Evolutionary conservation across 306 rosid genomes (phyloP).

Genomic region (Pterocarpus macrocarpus): DNA sequence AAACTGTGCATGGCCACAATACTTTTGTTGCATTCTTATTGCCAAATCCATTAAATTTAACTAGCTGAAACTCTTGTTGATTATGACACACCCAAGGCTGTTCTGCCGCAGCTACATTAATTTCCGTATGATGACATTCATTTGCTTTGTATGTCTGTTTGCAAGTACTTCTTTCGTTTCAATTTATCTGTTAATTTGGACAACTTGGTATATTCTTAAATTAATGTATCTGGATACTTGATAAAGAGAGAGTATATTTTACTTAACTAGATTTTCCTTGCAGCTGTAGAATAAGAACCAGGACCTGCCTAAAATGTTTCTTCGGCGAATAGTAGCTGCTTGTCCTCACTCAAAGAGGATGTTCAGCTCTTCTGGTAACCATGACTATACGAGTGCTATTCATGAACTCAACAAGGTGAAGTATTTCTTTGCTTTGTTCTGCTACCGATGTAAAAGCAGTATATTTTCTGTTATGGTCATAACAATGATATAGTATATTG

Average conservation of each 20-base stretch:
- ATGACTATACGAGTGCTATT: conserved; percentile 64
- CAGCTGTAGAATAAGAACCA: conserved; percentile 22
- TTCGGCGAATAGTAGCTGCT: conserved; percentile 61
- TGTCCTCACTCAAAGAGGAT: conserved; percentile 66
- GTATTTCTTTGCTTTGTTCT: not conserved
- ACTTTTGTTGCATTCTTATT: not conserved
- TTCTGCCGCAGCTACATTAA: not conserved
- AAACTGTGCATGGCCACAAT: not conserved
- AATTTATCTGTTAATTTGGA: no score
- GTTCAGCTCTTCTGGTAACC: conserved; percentile 57
- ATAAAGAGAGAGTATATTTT: not conserved
- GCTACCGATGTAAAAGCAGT: not conserved
- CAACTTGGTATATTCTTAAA: no score
- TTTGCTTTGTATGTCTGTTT: conserved; percentile 1
- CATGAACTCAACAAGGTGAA: conserved; percentile 81
- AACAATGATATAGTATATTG: not conserved
- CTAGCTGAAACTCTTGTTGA: not conserved
- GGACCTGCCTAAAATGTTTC: conserved; percentile 60
- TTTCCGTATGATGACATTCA: conserved; percentile 12
- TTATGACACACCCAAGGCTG: not conserved
- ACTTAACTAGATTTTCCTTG: conserved; percentile 26
- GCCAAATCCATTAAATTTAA: conserved; percentile 7
- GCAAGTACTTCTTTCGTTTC: not conserved
- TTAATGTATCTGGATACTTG: no score
- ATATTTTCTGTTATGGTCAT: conserved; percentile 1